Evolutionary conservation across 164 flowering plant genomes (phyloP).

Genomic region (Akebia trifoliata): DNA sequence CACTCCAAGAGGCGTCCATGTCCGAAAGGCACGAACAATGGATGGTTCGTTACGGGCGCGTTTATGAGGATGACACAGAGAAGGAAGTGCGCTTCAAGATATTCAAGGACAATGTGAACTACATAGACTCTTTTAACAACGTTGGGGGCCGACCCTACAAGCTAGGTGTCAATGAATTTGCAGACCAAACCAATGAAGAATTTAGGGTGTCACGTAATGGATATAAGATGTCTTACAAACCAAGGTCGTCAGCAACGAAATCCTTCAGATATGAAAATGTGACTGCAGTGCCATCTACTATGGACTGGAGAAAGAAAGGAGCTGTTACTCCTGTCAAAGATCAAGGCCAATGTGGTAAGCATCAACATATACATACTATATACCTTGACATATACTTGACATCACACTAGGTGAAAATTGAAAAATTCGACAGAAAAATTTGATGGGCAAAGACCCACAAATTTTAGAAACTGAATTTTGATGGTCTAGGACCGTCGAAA

Average conservation of each 20-base stretch:
- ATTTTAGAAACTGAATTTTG: too few relatives aligned
- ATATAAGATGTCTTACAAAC: background rate
- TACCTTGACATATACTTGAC: background rate
- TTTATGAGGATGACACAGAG: constrained; percentile 13
- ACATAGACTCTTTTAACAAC: constrained; percentile 21
- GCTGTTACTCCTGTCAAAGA: constrained; percentile 16
- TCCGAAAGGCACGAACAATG: constrained; percentile 16
- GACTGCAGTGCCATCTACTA: constrained; percentile 1
- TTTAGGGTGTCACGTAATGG: constrained; percentile 21
- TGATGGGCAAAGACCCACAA: too few relatives aligned
- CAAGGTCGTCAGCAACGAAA: background rate
- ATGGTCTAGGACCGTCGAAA: too few relatives aligned
- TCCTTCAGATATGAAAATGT: constrained; percentile 17
- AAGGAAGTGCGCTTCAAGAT: constrained; percentile 22
- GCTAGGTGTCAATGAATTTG: constrained; percentile 25
- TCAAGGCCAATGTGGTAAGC: constrained; percentile 14
- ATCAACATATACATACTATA: background rate
- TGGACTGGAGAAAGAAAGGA: constrained; percentile 12
- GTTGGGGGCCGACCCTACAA: constrained; percentile 13
- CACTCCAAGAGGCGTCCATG: constrained; percentile 5
- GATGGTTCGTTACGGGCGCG: constrained; percentile 16
- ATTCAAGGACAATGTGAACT: constrained; percentile 29
- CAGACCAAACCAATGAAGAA: constrained; percentile 30
- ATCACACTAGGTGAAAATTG: too few relatives aligned
- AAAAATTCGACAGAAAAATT: too few relatives aligned